Evolutionary conservation across 306 rosid genomes (phyloP).

Genomic region (Trifolium subterraneum): DNA sequence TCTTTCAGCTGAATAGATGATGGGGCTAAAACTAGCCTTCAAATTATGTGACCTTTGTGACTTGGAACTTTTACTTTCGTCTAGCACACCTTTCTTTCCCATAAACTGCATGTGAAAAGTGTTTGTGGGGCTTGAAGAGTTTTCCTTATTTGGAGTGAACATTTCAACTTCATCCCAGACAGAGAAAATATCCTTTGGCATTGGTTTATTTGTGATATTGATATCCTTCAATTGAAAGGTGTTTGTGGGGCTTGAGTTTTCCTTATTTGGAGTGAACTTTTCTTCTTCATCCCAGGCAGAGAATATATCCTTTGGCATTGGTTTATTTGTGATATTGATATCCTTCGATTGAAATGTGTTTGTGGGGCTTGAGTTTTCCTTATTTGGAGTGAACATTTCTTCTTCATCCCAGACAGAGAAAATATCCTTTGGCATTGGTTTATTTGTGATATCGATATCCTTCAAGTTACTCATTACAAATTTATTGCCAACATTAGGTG

Average conservation of each 20-base stretch:
- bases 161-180: slow-evolving; percentile 59
- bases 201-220: slow-evolving; percentile 29
- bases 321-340: slow-evolving; percentile 28
- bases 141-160: slow-evolving; percentile 72
- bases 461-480: slow-evolving; percentile 40
- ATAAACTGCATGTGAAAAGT: slow-evolving; percentile 50
- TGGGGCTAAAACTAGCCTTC: slow-evolving; percentile 40
- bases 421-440: slow-evolving; percentile 39
- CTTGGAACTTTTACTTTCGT: slow-evolving; percentile 48
- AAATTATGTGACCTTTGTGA: slow-evolving; percentile 46
- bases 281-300: slow-evolving; percentile 60
- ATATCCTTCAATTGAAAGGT: slow-evolving; percentile 44
- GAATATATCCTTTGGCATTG: slow-evolving; percentile 39
- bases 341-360: slow-evolving; percentile 52
- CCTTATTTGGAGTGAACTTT: slow-evolving; percentile 66
- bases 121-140: slow-evolving; percentile 66
- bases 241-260: slow-evolving; percentile 70
- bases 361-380: slow-evolving; percentile 75
- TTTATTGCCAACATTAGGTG: slow-evolving; percentile 38
- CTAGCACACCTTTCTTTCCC: slow-evolving; percentile 55
- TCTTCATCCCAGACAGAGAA: slow-evolving; percentile 55
- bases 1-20: slow-evolving; percentile 43
- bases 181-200: slow-evolving; percentile 43
- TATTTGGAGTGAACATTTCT: slow-evolving; percentile 63
- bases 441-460: slow-evolving; percentile 30